Conservation (phyloP, 2,329 filamentous ascomycete species). For the Curvularia sp. region DNA sequence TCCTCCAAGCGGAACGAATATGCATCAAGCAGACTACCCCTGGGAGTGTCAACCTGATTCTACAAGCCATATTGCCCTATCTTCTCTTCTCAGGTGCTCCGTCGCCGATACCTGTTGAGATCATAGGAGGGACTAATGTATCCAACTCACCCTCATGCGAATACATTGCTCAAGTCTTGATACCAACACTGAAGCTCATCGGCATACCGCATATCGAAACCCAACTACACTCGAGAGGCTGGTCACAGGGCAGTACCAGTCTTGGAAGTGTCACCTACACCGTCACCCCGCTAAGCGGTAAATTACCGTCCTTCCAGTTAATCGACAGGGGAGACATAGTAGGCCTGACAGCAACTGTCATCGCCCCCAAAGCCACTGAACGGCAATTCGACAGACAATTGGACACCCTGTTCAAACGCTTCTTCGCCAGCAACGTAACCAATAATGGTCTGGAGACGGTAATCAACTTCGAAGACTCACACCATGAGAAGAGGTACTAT, state of each 20-base stretch:
- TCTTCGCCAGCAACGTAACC: constrained; percentile 21
- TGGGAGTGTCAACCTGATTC: constrained; percentile 62
- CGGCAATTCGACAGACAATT: constrained; percentile 37
- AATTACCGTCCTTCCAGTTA: constrained; percentile 50
- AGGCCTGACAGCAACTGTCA: constrained; percentile 47
- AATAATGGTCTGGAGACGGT: constrained; percentile 13
- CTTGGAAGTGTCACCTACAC: constrained; percentile 60
- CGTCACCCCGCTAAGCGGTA: constrained; percentile 51
- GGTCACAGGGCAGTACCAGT: constrained; percentile 56
- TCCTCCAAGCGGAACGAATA: constrained; percentile 38
- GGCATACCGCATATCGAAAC: constrained; percentile 58
- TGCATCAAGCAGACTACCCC: constrained; percentile 50
- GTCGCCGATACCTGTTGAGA: constrained; percentile 47
- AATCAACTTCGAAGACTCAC: constrained; percentile 52
- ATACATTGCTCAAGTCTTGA: constrained; percentile 62
- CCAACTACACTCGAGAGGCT: constrained; percentile 59
- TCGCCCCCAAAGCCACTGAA: constrained; percentile 48
- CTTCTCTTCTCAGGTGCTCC: constrained; percentile 54
- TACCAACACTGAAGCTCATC: constrained; percentile 60
- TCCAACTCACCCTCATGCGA: constrained; percentile 63
- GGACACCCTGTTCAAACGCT: constrained; percentile 31
- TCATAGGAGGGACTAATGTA: constrained; percentile 66
- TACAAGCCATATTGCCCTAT: constrained; percentile 67
- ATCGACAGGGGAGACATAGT: constrained; percentile 33
- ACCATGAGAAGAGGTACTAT: constrained; percentile 57